Conservation (phyloP, 1,139 yeast genomes). For the Taphrina deformans region DNA sequence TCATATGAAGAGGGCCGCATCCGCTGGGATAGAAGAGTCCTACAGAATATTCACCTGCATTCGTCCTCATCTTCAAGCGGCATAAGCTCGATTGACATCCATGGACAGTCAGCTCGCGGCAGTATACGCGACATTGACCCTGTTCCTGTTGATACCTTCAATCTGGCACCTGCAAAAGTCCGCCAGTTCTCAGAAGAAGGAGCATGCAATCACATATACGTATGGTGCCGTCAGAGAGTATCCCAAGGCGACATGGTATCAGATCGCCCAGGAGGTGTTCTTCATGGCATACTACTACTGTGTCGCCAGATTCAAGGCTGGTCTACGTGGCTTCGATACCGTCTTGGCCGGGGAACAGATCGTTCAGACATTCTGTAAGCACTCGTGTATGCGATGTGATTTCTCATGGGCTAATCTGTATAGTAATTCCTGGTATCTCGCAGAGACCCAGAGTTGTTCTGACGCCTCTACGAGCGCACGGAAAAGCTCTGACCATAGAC, state of each 20-base stretch:
- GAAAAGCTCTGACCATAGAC: conserved; percentile 17
- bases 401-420: neutral
- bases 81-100: neutral
- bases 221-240: conserved; percentile 29
- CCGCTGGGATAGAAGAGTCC: neutral
- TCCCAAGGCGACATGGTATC: conserved; percentile 15
- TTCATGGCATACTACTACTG: conserved; percentile 11
- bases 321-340: neutral
- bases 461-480: conserved; percentile 25
- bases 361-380: conserved; percentile 22
- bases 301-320: conserved; percentile 6
- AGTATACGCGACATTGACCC: neutral
- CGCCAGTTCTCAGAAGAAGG: neutral
- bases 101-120: neutral
- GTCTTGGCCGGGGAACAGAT: conserved; percentile 13
- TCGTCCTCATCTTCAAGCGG: neutral
- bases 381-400: no score
- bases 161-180: neutral
- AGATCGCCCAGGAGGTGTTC: conserved; percentile 18
- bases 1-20: neutral
- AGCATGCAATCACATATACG: conserved; percentile 23
- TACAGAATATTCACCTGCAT: neutral
- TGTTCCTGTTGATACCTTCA: neutral
- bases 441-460: conserved; percentile 22
- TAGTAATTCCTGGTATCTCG: conserved; percentile 20